Base-by-base conservation (phyloP, 257 asterid genomes). In the Sherardia arvensis region DNA sequence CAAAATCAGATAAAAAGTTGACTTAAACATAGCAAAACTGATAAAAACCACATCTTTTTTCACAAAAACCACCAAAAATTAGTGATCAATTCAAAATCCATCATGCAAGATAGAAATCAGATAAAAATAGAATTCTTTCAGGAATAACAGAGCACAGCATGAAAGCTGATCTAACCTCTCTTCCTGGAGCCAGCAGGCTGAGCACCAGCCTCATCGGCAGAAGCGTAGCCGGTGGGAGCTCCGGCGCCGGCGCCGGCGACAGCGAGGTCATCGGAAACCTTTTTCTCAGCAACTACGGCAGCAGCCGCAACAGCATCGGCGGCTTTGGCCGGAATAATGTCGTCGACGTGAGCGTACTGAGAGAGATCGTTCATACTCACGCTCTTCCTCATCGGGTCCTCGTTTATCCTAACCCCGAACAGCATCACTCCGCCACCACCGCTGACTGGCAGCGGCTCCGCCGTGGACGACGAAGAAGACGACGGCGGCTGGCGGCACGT, bases 331-430 rank as follows among this genome's bases (percentile, higher is more conserved):
- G 51, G 51, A 43, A 29, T 29, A 43, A 29, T 29, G 45, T 33
- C 64, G n/a, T 25, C 20, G 4, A 74, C 67, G 15, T 79, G 87
- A 66, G 76, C 83, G 61, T 91, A 91, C 62, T 86, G 84, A 0
- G 95, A 81, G 1, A 91, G 85, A 68, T 91, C 80, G 34, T 79
- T 88, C 95, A 88, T 80, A 80, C 98, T 91, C 30, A 84, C 96
- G 26, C 92, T 81, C 79, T 91, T 91, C 77, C 98, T 84, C 88
- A 91, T 74, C 1, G 92, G 95, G 67, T 91, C 98, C 62, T 86
- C 92, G 38, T 72, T 79, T 4, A 91, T 81, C 79, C 96, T 77
- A 28, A 91, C 95, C 0, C 98, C 98, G 58, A 91, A 88, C 83
- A 91, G 22, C 80, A 88, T 80, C 67, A 91, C 73, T 79, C 83